These are phyloP conservation scores for Maudiozyma humilis DNA, from an alignment of 1,139 yeast genomes.

Conservation along the genomic window DNA sequence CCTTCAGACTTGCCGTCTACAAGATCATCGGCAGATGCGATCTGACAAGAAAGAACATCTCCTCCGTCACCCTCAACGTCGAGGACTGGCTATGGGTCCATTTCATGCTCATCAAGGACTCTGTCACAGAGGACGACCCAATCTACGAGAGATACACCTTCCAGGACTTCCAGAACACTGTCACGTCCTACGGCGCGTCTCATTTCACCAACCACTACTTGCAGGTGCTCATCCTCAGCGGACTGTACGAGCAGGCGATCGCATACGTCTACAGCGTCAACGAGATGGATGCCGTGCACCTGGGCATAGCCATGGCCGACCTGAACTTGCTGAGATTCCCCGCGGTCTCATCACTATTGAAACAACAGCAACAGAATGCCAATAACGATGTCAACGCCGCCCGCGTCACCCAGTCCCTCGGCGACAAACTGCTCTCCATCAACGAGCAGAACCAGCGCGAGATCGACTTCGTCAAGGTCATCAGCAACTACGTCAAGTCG, in stretches of 20 bases:
- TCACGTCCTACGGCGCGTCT: conserved; percentile 64
- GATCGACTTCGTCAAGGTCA: conserved; percentile 49
- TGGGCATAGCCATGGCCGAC: conserved; percentile 73
- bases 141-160: conserved; percentile 67
- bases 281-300: conserved; percentile 84
- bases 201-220: conserved; percentile 69
- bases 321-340: conserved; percentile 61
- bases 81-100: conserved; percentile 99
- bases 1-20: conserved; percentile 83
- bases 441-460: conserved; percentile 33
- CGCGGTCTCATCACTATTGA: conserved; percentile 3
- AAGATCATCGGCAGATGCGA: conserved; percentile 91
- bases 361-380: not conserved
- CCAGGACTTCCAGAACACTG: conserved; percentile 62
- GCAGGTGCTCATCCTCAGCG: conserved; percentile 65
- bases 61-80: conserved; percentile 67
- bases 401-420: conserved; percentile 9
- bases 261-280: conserved; percentile 57
- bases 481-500: conserved; percentile 68
- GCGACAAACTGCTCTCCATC: conserved; percentile 31
- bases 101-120: conserved; percentile 63
- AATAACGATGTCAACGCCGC: not conserved
- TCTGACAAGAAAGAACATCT: conserved; percentile 55
- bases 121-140: conserved; percentile 37
- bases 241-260: conserved; percentile 76